Evolutionary conservation across 495 filamentous ascomycete genomes (phyloP).

Genomic region (Monascus purpureus): DNA sequence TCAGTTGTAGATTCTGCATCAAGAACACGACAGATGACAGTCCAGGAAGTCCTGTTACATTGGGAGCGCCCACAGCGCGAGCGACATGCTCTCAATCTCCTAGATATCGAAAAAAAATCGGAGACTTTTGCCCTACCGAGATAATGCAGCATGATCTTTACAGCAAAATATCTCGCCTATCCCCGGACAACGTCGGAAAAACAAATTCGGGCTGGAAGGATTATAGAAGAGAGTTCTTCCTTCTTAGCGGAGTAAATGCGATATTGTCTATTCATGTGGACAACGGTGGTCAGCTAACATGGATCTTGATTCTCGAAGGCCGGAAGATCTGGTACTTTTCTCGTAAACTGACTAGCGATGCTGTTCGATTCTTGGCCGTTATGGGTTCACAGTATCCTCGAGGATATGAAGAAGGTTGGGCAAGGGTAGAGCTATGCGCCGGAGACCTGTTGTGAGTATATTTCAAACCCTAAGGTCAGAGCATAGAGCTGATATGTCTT

Average conservation of each 20-base stretch:
- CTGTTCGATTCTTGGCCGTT: neutral
- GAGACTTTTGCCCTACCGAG: conserved; percentile 1
- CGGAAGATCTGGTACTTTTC: conserved; percentile 1
- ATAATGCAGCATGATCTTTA: no score
- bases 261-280: conserved; percentile 2
- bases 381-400: neutral
- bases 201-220: conserved; percentile 1
- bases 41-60: conserved; percentile 1
- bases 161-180: conserved; percentile 1
- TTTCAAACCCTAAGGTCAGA: neutral
- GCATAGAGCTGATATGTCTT: neutral
- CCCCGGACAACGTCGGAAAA: conserved; percentile 1
- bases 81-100: conserved; percentile 1
- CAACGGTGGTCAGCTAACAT: conserved; percentile 1
- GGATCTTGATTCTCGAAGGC: conserved; percentile 1
- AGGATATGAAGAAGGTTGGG: conserved; percentile 1
- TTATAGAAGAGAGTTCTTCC: conserved; percentile 1
- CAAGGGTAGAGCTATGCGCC: conserved; percentile 1
- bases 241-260: neutral
- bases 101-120: conserved; percentile 3
- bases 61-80: neutral
- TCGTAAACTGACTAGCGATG: neutral
- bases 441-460: conserved; percentile 1
- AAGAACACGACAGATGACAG: conserved; percentile 2
- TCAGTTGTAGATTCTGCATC: neutral